These are phyloP conservation scores for Mycena metata DNA, from an alignment of 768 basidiomycete genomes.

Conservation along the genomic window DNA sequence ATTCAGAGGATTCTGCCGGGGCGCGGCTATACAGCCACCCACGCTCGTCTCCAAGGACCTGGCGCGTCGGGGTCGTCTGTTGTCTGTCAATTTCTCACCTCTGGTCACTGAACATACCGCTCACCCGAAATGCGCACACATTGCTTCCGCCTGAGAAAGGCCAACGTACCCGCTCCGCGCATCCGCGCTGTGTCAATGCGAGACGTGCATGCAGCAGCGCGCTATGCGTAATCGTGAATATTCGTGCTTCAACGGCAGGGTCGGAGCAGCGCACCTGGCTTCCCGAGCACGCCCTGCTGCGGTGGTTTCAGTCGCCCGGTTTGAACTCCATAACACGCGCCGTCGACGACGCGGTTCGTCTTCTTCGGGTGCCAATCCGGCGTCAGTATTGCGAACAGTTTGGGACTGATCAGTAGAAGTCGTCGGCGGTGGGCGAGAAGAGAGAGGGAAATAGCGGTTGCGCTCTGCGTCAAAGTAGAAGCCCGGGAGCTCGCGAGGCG, in stretches of 20 bases:
- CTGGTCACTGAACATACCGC: not conserved
- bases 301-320: not conserved
- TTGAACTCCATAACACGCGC: not conserved
- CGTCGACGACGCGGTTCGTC: not conserved
- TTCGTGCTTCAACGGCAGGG: not conserved
- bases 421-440: not conserved
- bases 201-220: conserved; percentile 7
- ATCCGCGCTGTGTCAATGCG: conserved; percentile 6
- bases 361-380: not conserved
- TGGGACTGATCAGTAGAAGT: no score
- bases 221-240: not conserved
- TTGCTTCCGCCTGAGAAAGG: not conserved
- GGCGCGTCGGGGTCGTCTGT: conserved; percentile 18
- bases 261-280: not conserved
- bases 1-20: not conserved
- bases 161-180: conserved; percentile 8
- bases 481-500: conserved; percentile 26
- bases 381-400: not conserved
- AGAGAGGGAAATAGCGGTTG: conserved; percentile 36
- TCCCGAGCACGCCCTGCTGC: conserved; percentile 6
- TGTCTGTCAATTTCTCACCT: not conserved
- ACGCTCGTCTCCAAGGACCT: conserved; percentile 28
- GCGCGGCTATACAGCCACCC: conserved; percentile 31
- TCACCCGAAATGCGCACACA: conserved; percentile 16
- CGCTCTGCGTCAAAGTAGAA: conserved; percentile 34